Evolutionary conservation across 2,329 filamentous ascomycete species (phyloP), one percentile per base, ranked within the genome.

Genomic region (Ploettnerulaceae sp.): DNA sequence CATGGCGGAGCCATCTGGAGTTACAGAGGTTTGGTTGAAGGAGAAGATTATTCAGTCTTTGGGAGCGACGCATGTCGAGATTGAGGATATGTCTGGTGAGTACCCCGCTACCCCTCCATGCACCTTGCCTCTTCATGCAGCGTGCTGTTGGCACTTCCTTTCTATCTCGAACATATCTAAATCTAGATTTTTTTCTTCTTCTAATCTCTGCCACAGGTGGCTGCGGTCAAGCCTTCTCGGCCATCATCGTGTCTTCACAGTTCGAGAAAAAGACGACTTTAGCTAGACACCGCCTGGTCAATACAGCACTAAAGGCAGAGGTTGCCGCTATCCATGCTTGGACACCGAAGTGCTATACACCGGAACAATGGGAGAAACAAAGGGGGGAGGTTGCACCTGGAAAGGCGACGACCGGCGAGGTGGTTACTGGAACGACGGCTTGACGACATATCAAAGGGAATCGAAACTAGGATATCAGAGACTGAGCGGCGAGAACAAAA

Each of bases 1-100:
- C 45, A 78, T 80, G 71, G 74, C 72, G 42, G 72, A 75, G 51
- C 70, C 76, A 38, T 72, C 73, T 25, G 75, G 75, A 53, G 82
- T 95, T 61, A 91, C 89, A 33, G 82, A 89, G 50, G 80, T 81
- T 28, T 76, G 74, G 38, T 74, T 97, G 45, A 81, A 77, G 62
- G 70, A 71, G 33, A 86, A 84, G 49, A 75, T 96, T 57, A 76
- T 73, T 28, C 72, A 84, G 58, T 80, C 82, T 55, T 73, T 96
- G 45, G 75, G 80, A 47, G 89, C 89, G 17, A 74, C 76, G 21
- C 79, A 94, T 69, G 89, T 95, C 54, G 83, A 93, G 61, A 89
- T 96, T 58, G 85, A 87, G 55, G 91, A 97, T 69, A 81, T 95
- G 74, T 95, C 89, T 55, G 91, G 90, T 95, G 77, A 49, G 40